Evolutionary conservation across 495 filamentous ascomycete species (phyloP).

Genomic region (Aspergillus leporis): DNA sequence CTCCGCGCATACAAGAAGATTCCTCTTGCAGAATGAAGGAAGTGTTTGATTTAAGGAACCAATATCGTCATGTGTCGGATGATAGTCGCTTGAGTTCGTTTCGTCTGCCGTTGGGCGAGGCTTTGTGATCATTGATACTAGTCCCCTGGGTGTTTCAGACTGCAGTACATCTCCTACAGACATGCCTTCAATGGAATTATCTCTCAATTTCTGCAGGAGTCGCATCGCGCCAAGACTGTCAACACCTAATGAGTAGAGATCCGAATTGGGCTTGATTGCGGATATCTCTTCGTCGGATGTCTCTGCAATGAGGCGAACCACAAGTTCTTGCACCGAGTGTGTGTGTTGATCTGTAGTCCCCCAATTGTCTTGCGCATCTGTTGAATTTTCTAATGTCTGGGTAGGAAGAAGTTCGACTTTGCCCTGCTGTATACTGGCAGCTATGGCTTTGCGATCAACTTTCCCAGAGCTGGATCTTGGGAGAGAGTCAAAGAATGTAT

Average conservation of each 20-base stretch:
- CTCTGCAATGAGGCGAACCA: conserved; percentile 41
- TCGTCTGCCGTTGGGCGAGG: background rate
- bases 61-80: background rate
- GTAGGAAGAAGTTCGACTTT: conserved; percentile 6
- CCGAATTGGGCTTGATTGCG: conserved; percentile 50
- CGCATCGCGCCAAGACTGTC: conserved; percentile 76
- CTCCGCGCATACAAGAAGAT: conserved; percentile 32
- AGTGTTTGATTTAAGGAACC: background rate
- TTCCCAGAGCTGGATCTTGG: conserved; percentile 29
- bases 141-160: conserved; percentile 28
- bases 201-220: conserved; percentile 40
- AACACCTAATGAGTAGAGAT: conserved; percentile 72
- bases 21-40: conserved; percentile 14
- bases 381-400: background rate
- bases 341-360: conserved; percentile 1
- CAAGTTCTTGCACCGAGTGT: conserved; percentile 10
- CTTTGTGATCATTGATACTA: conserved; percentile 26
- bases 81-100: background rate
- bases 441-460: conserved; percentile 26
- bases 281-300: conserved; percentile 42
- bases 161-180: conserved; percentile 31
- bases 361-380: conserved; percentile 10
- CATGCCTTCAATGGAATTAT: conserved; percentile 24
- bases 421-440: conserved; percentile 10
- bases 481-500: conserved; percentile 22